Percentiles rank a stretch among this genome's conserved stretches.
Conservation (phyloP, 345 rosid genomes). For the Citrus reticulata region DNA sequence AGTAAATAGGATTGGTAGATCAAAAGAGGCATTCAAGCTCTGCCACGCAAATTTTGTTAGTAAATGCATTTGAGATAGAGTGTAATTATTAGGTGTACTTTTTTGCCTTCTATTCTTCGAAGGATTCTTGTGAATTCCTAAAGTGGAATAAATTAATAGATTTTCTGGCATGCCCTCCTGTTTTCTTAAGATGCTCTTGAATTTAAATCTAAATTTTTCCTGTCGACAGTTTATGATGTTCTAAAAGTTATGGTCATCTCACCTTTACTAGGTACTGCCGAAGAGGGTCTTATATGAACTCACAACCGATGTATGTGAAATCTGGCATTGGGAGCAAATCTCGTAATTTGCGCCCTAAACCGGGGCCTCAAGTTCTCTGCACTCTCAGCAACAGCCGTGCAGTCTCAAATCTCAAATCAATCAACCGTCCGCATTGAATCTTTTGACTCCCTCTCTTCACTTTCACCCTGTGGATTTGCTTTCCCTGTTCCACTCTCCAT, state of each 20-base stretch:
- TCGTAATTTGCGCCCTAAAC: constrained; percentile 6
- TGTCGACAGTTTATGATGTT: too few species aligned
- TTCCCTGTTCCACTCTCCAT: constrained; percentile 11
- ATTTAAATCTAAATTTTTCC: too few species aligned
- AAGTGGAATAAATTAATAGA: not conserved
- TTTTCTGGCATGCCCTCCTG: too few species aligned
- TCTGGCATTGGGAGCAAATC: not conserved
- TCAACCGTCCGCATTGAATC: constrained; percentile 32
- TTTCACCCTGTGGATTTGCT: constrained; percentile 10
- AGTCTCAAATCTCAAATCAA: constrained; percentile 25
- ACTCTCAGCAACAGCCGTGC: not conserved
- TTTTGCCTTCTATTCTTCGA: not conserved
- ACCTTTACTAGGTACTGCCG: too few species aligned
- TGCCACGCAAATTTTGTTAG: not conserved
- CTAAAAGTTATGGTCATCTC: too few species aligned
- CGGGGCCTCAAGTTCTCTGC: not conserved
- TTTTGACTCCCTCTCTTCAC: constrained; percentile 29
- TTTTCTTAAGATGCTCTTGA: too few species aligned
- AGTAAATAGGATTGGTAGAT: not conserved
- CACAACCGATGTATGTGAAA: too few species aligned
- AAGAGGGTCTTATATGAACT: too few species aligned
- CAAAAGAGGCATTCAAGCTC: not conserved
- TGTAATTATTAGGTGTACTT: not conserved
- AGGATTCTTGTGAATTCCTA: not conserved
- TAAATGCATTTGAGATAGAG: not conserved